Conservation (phyloP, 2,329 filamentous ascomycete species). For the Pseudogymnoascus sp. region DNA sequence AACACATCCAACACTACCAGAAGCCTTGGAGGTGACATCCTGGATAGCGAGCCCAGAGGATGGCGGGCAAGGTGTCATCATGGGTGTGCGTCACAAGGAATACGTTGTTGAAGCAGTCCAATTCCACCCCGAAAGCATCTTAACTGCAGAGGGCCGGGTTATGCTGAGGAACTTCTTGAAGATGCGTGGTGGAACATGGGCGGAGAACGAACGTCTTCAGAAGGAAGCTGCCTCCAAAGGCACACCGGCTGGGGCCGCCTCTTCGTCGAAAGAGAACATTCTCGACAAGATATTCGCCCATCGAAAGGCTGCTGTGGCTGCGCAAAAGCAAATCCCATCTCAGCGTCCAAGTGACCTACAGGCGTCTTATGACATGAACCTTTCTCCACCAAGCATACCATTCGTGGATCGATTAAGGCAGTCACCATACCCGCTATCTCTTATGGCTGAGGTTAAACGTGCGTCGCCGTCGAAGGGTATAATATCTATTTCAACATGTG, state of each 20-base stretch:
- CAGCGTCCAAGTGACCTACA: conserved; percentile 77
- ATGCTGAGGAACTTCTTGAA: conserved; percentile 92
- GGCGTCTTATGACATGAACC: conserved; percentile 74
- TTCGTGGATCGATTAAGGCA: conserved; percentile 72
- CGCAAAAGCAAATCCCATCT: conserved; percentile 78
- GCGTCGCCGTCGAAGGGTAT: conserved; percentile 94
- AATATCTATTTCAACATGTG: conserved; percentile 79
- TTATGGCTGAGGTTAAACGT: conserved; percentile 96
- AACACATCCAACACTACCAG: conserved; percentile 76
- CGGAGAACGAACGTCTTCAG: conserved; percentile 58
- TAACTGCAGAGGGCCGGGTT: conserved; percentile 76
- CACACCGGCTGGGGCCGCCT: conserved; percentile 20
- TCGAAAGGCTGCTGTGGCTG: conserved; percentile 64
- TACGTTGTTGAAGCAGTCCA: conserved; percentile 91
- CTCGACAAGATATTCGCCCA: conserved; percentile 84
- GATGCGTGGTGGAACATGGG: conserved; percentile 87
- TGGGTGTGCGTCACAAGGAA: conserved; percentile 92
- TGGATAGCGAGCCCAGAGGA: conserved; percentile 65
- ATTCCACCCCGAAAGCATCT: conserved; percentile 94
- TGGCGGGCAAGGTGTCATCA: conserved; percentile 77
- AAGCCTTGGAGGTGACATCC: conserved; percentile 80
- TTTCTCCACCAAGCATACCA: conserved; percentile 74
- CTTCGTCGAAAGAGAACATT: conserved; percentile 67
- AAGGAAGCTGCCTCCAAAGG: conserved; percentile 30
- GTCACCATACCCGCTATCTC: conserved; percentile 77